These are phyloP conservation scores for Lepraria neglecta DNA, from an alignment of 495 filamentous ascomycete species.

Conservation along the genomic window DNA sequence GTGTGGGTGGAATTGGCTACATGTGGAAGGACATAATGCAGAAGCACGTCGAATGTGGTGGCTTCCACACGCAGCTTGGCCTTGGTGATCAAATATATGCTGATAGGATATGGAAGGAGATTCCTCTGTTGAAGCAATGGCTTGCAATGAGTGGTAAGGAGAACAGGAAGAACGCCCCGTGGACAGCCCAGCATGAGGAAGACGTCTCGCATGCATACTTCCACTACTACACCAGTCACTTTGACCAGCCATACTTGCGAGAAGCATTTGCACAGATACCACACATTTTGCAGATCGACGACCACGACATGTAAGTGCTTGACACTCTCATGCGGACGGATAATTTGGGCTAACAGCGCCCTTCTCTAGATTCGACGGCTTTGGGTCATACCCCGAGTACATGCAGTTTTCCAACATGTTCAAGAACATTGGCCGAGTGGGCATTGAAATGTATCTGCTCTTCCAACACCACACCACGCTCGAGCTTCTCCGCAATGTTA, in stretches of 20 bases:
- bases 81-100: constrained; percentile 94
- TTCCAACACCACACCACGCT: constrained; percentile 98
- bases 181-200: constrained; percentile 91
- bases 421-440: constrained; percentile 94
- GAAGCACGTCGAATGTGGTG: constrained; percentile 91
- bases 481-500: constrained; percentile 82
- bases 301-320: constrained; percentile 91
- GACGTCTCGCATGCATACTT: constrained; percentile 95
- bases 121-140: constrained; percentile 90
- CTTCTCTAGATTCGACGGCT: constrained; percentile 79
- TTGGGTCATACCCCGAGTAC: constrained; percentile 92
- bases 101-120: constrained; percentile 92
- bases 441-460: constrained; percentile 98
- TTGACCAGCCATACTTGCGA: constrained; percentile 87
- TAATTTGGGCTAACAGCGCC: background rate
- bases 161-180: constrained; percentile 77
- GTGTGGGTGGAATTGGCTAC: constrained; percentile 78
- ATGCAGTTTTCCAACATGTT: constrained; percentile 98
- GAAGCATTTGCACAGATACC: constrained; percentile 98
- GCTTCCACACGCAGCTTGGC: constrained; percentile 89
- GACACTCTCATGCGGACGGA: background rate
- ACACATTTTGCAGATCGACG: constrained; percentile 85
- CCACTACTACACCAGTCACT: constrained; percentile 96
- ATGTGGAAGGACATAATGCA: constrained; percentile 99
- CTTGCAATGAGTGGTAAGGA: constrained; percentile 84